These are phyloP conservation scores for Pseudogymnoascus sp. DNA, from an alignment of 2,329 filamentous ascomycete genomes.

Conservation along the genomic window DNA sequence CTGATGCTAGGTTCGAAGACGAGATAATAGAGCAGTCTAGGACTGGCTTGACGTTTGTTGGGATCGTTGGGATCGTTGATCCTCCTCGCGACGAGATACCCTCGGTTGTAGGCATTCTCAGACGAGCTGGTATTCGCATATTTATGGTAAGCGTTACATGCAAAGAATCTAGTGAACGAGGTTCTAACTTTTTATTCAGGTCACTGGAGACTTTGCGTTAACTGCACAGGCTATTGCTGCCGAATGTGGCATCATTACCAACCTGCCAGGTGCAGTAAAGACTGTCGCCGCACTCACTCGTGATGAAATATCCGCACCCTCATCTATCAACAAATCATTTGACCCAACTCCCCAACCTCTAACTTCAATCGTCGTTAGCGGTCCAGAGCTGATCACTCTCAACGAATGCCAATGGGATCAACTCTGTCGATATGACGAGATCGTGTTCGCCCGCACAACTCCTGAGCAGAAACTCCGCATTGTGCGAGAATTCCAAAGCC, in stretches of 20 bases:
- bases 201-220: constrained; percentile 70
- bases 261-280: constrained; percentile 41
- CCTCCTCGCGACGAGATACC: constrained; percentile 54
- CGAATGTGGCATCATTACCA: constrained; percentile 63
- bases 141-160: constrained; percentile 52
- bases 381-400: constrained; percentile 56
- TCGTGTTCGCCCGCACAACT: constrained; percentile 69
- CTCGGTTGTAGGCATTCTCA: constrained; percentile 51
- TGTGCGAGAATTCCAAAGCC: constrained; percentile 63
- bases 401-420: constrained; percentile 63
- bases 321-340: constrained; percentile 2
- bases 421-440: constrained; percentile 58
- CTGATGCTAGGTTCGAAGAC: constrained; percentile 47
- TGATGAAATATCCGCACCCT: constrained; percentile 17
- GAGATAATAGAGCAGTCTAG: constrained; percentile 48
- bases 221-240: constrained; percentile 66
- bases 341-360: background rate
- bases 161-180: background rate
- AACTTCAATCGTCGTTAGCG: constrained; percentile 54
- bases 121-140: constrained; percentile 64
- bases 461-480: constrained; percentile 75
- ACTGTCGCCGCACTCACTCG: constrained; percentile 37
- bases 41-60: constrained; percentile 43
- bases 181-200: constrained; percentile 29
- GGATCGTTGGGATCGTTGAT: constrained; percentile 52